Conservation (phyloP, 2,329 filamentous ascomycete species). For the Thielaviopsis euricoi region DNA sequence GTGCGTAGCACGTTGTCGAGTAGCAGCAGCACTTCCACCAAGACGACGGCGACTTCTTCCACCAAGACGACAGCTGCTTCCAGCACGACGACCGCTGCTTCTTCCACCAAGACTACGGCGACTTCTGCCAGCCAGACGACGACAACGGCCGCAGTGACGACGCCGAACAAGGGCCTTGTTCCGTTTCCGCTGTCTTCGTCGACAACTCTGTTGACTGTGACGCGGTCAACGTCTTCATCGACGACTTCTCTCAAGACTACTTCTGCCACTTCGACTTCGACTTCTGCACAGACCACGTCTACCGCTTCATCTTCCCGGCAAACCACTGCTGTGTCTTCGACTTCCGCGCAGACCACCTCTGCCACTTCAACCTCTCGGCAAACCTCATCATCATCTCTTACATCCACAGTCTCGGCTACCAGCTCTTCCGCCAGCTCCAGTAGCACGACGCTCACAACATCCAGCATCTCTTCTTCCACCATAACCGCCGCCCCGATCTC, state of each 20-base stretch:
- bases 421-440: neutral
- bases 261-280: neutral
- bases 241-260: neutral
- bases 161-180: neutral
- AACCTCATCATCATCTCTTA: neutral
- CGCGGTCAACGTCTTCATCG: neutral
- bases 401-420: neutral
- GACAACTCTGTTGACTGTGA: neutral
- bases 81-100: neutral
- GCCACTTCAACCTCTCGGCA: neutral
- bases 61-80: neutral
- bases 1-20: neutral
- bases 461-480: neutral
- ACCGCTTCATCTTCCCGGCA: neutral
- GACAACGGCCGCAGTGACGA: neutral
- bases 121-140: neutral
- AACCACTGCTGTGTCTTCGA: neutral
- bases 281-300: neutral
- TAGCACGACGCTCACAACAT: neutral
- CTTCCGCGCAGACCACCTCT: neutral
- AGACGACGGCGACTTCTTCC: neutral
- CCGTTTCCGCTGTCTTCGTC: neutral
- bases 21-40: neutral
- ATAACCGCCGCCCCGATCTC: neutral
- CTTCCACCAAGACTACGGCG: neutral